Conservation (phyloP, 768 basidiomycete species). For the Panaeolus cyanescens region DNA sequence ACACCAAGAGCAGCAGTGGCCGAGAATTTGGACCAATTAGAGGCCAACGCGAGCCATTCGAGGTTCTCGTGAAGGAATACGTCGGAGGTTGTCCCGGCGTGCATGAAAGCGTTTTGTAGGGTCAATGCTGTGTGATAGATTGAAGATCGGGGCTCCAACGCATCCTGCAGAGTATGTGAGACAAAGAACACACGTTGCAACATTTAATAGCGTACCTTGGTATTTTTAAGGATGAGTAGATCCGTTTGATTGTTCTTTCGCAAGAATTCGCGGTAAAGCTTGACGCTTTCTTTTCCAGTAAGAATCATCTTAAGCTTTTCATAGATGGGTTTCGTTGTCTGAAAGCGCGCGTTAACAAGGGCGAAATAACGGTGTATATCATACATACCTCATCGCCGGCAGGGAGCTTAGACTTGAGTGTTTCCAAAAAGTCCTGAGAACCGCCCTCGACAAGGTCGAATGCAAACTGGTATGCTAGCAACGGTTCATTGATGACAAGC, state of each 20-base stretch:
- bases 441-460: constrained; percentile 96
- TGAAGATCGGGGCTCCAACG: constrained; percentile 90
- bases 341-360: constrained; percentile 12
- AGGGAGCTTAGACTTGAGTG: constrained; percentile 67
- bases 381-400: constrained; percentile 61
- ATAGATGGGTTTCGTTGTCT: constrained; percentile 65
- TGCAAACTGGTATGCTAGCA: constrained; percentile 92
- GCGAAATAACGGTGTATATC: neutral
- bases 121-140: constrained; percentile 98
- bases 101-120: constrained; percentile 96
- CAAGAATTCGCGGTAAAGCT: constrained; percentile 93
- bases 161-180: constrained; percentile 56
- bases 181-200: neutral
- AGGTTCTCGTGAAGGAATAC: constrained; percentile 92
- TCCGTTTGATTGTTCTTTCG: constrained; percentile 94
- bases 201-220: constrained; percentile 59
- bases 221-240: constrained; percentile 86
- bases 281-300: constrained; percentile 89
- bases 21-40: constrained; percentile 99
- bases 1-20: constrained; percentile 96
- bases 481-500: constrained; percentile 67
- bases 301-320: constrained; percentile 83
- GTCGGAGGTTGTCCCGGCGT: constrained; percentile 97
- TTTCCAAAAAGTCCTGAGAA: constrained; percentile 88
- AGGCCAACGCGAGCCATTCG: constrained; percentile 93